phyloP scores from a whole-genome alignment of 352 stramenopile genomes.

The Globisporangium sylvaticum region DNA sequence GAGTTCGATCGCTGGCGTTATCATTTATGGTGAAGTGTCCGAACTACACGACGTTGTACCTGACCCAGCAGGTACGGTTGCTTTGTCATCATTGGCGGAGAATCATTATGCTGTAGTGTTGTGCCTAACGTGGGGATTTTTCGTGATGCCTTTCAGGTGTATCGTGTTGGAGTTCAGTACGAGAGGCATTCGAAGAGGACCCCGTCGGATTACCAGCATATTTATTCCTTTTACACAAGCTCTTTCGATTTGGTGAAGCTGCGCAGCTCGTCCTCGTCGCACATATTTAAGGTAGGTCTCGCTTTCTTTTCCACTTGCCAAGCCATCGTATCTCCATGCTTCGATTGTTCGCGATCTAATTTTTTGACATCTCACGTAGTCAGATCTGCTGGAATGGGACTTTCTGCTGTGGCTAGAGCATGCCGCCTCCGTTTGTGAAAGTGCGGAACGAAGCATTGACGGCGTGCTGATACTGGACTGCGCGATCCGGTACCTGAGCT shows the following conservation, averaged over 20 bases:
- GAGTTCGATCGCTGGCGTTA: constrained; percentile 42
- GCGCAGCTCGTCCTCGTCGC: neutral
- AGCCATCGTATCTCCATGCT: neutral
- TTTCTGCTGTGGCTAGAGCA: constrained; percentile 65
- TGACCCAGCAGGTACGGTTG: constrained; percentile 52
- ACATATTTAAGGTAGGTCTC: constrained; percentile 11
- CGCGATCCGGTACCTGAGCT: constrained; percentile 27
- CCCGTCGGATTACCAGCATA: constrained; percentile 19
- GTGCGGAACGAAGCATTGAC: constrained; percentile 22
- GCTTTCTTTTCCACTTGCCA: neutral
- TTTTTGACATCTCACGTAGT: constrained; percentile 20
- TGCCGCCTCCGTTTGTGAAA: constrained; percentile 45
- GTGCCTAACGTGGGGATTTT: neutral
- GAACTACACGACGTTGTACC: constrained; percentile 53
- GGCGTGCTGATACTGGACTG: constrained; percentile 35
- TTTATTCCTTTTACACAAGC: constrained; percentile 42
- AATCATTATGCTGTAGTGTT: neutral
- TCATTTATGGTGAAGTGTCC: constrained; percentile 66
- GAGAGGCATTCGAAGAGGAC: constrained; percentile 40
- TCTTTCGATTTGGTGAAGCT: constrained; percentile 11
- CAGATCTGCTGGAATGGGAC: constrained; percentile 41
- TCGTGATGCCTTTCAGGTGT: constrained; percentile 24
- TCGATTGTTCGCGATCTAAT: neutral
- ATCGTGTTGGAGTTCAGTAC: constrained; percentile 60
- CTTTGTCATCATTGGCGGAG: neutral